A percentile compares a stretch with the other conserved stretches of the same genome.
Conservation (phyloP, 768 basidiomycete species). For the Lentinula sp. region DNA sequence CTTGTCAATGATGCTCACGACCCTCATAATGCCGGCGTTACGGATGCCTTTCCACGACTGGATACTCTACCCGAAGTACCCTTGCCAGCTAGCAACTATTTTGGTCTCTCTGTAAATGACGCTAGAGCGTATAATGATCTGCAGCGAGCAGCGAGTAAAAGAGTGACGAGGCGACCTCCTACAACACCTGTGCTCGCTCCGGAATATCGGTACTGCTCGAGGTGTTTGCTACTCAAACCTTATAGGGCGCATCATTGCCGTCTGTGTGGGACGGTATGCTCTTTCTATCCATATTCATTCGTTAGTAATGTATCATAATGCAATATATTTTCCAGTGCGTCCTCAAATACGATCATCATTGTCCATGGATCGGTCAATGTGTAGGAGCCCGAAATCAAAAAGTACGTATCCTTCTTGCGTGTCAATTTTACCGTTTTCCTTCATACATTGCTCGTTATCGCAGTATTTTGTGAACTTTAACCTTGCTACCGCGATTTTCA, state of each 20-base stretch:
- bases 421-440: background rate
- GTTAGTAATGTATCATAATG: background rate
- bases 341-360: conserved; percentile 84
- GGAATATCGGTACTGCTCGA: conserved; percentile 60
- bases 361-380: conserved; percentile 94
- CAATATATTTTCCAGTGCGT: conserved; percentile 51
- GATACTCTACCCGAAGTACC: background rate
- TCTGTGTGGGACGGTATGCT: conserved; percentile 71
- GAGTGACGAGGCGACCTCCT: conserved; percentile 11
- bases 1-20: background rate
- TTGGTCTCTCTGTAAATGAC: background rate
- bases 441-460: background rate
- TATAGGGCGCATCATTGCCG: conserved; percentile 77
- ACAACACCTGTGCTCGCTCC: conserved; percentile 44
- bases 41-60: conserved; percentile 11
- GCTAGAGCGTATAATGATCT: background rate
- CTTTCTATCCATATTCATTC: background rate
- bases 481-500: conserved; percentile 54
- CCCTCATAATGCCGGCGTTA: background rate
- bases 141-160: background rate
- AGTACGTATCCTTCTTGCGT: conserved; percentile 25
- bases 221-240: conserved; percentile 66
- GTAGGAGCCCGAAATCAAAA: conserved; percentile 92
- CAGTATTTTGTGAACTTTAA: conserved; percentile 86
- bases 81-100: background rate